Evolutionary conservation across 768 basidiomycete genomes (phyloP).

Genomic region (Boletus reticuloceps): DNA sequence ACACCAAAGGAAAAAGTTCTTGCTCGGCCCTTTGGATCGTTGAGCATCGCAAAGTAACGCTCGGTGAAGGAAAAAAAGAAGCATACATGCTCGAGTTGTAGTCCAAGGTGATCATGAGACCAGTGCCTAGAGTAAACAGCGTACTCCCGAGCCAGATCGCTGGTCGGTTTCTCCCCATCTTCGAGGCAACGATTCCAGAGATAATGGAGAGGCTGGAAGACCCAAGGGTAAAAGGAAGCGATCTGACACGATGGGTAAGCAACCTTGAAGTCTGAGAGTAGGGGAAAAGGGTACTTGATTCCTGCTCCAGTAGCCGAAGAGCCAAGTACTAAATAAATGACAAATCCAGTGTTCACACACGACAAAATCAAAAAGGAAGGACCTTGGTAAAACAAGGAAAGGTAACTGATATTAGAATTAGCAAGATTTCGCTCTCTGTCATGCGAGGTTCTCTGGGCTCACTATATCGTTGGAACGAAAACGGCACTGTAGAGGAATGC

Average conservation of each 20-base stretch:
- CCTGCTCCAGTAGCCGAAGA: conserved; percentile 71
- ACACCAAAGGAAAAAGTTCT: conserved; percentile 62
- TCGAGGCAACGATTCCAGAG: conserved; percentile 57
- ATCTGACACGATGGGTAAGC: conserved; percentile 37
- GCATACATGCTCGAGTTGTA: conserved; percentile 49
- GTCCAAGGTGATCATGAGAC: conserved; percentile 70
- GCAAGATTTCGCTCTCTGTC: not conserved
- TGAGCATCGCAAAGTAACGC: not conserved
- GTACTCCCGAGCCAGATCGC: conserved; percentile 66
- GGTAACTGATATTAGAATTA: conserved; percentile 38
- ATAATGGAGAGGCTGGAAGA: conserved; percentile 49
- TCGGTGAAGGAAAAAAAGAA: not conserved
- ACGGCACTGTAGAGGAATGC: conserved; percentile 60
- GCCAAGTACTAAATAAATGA: conserved; percentile 45
- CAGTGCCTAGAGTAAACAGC: conserved; percentile 59
- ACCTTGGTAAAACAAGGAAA: conserved; percentile 72
- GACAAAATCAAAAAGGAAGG: not conserved
- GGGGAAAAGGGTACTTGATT: conserved; percentile 52
- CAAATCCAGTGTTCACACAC: not conserved
- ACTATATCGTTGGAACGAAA: conserved; percentile 49
- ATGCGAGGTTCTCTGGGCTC: not conserved
- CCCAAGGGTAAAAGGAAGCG: conserved; percentile 70
- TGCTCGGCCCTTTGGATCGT: conserved; percentile 48
- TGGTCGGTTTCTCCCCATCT: conserved; percentile 53
- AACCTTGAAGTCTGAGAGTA: not conserved